Base-by-base conservation (phyloP, 2,329 filamentous ascomycete species). In the Tolypocladium tropicale region DNA sequence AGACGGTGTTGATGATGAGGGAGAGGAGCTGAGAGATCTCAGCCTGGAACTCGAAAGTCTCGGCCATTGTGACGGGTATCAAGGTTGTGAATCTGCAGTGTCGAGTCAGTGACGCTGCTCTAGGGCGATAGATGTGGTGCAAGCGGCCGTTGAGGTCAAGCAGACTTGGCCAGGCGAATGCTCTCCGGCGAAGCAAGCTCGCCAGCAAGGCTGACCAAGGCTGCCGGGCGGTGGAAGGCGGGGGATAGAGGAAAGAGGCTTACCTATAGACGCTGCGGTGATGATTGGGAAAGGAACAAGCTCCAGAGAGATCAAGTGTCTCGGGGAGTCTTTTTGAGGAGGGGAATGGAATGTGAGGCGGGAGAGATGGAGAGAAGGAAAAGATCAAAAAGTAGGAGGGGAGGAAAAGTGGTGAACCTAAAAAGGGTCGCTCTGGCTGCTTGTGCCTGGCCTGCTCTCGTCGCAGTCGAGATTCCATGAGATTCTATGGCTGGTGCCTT, bases 11-110 rank as follows among this genome's bases (percentile, higher is more conserved):
- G 85, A 99, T 99, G 80, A 99, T 99, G 75, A 99, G 89, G 67
- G 88, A 91, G 74, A 99, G 89, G 65, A 99, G 90, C 90, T 99
- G 94, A 89, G 93, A 97, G 75, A 99, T 99, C 89, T 99, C 94
- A 88, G 94, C 94, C 88, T 99, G 94, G 83, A 97, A 99, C 88
- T 97, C 93, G 81, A 99, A 99, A 67, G 92, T 96, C 83, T 97
- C 92, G 77, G 90, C 78, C 90, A 95, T 96, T 75, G 74, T 89
- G 77, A 72, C 71, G 76, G 73, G 66, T 74, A 73, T 72, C 67
- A 69, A 69, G 34, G 57, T 62, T 62, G 64, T 66, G 25, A 34
- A n/a, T 43, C 41, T 25, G 28, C 10, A n/a, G 21, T 16, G 28
- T n/a, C 39, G 55, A 21, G 49, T 55, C 33, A 28, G 39, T 34